Evolutionary conservation across 768 basidiomycete species (phyloP), one percentile per base, ranked within the genome.

Genomic region (Austroboletus eburneus): DNA sequence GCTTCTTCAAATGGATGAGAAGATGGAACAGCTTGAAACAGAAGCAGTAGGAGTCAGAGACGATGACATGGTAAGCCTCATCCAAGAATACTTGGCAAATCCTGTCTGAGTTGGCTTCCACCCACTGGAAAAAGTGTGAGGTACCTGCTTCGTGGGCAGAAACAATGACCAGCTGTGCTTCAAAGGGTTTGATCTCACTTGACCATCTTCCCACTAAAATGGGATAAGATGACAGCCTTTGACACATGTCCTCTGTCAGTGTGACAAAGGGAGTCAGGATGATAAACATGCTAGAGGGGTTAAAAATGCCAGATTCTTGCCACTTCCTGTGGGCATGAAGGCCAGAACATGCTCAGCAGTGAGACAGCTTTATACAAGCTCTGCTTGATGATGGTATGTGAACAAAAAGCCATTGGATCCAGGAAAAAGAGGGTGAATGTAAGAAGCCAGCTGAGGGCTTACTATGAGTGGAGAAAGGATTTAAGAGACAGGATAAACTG

Each of bases 11-110:
- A 2, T 10, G 13, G 1, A 46, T 56, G 0, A 56, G 43, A 0
- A 3, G n/a, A 7, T 56, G 46, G 9, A 56, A 51, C 0, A 56
- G n/a, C 9, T 48, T 56, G 43, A 56, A 56, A 21, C 55, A 56
- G 1, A 21, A 4, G 0, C 39, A 8, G 18, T 55, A 55, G 1
- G 41, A 29, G 1, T 38, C 54, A 0, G 43, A 55, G 9, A 14
- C 29, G 9, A 52, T 8, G 12, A 55, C 5, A 2, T 53, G 41
- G 9, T 56, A 53, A 0, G 52, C 53, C 13, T 56, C 39, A 8
- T 56, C 42, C 0, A 56, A 8, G 18, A 56, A 56, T 1, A 55
- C 1, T 0, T 25, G 20, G 9, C 25, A 20, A 0, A 55, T 10
- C 1, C 47, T 2, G 1, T 2, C 0, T 0, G 40, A 34, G 17